Conservation (phyloP, 2,329 filamentous ascomycete species). For the Penicillium griseofulvum region DNA sequence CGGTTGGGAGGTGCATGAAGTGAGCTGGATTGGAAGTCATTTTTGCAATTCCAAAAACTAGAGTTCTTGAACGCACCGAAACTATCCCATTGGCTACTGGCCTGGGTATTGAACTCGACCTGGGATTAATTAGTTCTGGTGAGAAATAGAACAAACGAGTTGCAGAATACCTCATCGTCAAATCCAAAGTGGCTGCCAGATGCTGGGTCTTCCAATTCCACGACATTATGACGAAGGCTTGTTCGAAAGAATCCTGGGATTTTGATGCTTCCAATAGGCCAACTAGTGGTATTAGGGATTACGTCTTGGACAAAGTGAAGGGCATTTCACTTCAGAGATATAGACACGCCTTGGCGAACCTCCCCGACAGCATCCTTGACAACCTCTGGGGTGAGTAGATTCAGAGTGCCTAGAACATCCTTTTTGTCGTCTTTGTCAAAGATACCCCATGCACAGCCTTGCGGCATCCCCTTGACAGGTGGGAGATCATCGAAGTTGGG, state of each 20-base stretch:
- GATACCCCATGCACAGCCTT: slow-evolving; percentile 47
- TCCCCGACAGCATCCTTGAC: slow-evolving; percentile 44
- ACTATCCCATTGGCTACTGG: slow-evolving; percentile 48
- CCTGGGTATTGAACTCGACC: slow-evolving; percentile 49
- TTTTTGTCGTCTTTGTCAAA: slow-evolving; percentile 40
- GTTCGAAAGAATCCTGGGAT: slow-evolving; percentile 38
- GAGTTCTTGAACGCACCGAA: slow-evolving; percentile 35
- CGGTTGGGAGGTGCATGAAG: slow-evolving; percentile 23
- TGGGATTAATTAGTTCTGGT: neutral
- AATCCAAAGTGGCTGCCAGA: slow-evolving; percentile 38
- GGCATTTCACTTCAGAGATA: slow-evolving; percentile 44
- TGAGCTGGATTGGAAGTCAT: slow-evolving; percentile 14
- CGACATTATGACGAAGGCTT: slow-evolving; percentile 30
- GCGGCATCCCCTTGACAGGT: slow-evolving; percentile 40
- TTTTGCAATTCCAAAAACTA: neutral
- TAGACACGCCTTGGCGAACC: slow-evolving; percentile 41
- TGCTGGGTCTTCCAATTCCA: slow-evolving; percentile 28
- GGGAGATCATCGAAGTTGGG: slow-evolving; percentile 45
- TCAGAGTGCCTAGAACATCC: slow-evolving; percentile 46
- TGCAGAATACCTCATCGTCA: slow-evolving; percentile 42
- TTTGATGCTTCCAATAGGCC: slow-evolving; percentile 32
- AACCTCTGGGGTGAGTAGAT: slow-evolving; percentile 46
- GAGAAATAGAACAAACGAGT: neutral
- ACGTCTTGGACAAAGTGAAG: neutral
- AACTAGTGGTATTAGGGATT: slow-evolving; percentile 7